Base-by-base conservation (phyloP, 148 eudicot genomes). In the Linanthus parryae region DNA sequence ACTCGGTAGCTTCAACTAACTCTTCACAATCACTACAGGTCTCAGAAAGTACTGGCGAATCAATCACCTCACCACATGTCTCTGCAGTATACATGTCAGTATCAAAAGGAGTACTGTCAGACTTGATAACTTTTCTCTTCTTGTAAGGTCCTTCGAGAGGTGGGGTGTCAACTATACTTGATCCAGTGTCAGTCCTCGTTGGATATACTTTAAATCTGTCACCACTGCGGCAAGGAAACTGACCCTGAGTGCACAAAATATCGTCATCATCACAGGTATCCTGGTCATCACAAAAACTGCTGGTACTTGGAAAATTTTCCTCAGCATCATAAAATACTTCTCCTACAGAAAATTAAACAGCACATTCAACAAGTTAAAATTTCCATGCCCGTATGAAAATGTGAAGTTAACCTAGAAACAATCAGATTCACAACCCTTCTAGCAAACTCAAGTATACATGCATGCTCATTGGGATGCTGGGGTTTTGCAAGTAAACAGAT, bases 301-400 rank as follows among this genome's bases (percentile, higher is more conserved):
- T 29, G n/a, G 40, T 45, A 21, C 47, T 55, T 12, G 85, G 57
- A 54, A 84, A 75, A 52, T 68, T 72, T 50, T 87, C 88, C 40
- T 61, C 61, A 45, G 87, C 85, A 62, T 92, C 96, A 52, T 73
- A 74, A 64, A 79, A 92, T 27, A 72, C 76, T 35, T 84, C 94
- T 52, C 82, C 99, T 87, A 81, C 45, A 63, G 44, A 58, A 63
- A 37, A 34, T 40, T n/a, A 46, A 36, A 15, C 62, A 59, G 58
- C 37, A 39, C 5, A 60, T 24, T 18, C 11, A 18, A 36, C 23
- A 44, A 27, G 20, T 20, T n/a, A n/a, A n/a, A n/a, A n/a, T n/a
- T n/a, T n/a, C n/a, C n/a, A n/a, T n/a, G n/a, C n/a, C n/a, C n/a
- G n/a, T n/a, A n/a, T n/a, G n/a, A n/a, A n/a, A n/a, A n/a, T n/a